phyloP scores from a whole-genome alignment of 2,329 filamentous ascomycete species.

The Pezicula carpinea region DNA sequence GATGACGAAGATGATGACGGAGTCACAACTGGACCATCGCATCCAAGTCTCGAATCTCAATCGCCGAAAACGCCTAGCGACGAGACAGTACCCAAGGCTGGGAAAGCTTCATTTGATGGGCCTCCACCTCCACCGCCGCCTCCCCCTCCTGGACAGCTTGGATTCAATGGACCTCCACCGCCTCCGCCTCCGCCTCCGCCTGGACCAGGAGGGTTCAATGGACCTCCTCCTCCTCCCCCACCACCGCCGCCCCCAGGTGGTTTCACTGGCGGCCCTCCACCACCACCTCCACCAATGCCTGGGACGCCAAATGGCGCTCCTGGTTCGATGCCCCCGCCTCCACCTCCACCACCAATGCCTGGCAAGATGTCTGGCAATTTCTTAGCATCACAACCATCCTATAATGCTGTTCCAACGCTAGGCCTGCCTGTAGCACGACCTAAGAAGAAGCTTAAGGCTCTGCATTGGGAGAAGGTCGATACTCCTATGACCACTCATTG shows the following conservation, averaged over 20 bases:
- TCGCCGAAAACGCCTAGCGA: slow-evolving; percentile 49
- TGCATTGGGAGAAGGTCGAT: slow-evolving; percentile 99
- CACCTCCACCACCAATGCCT: slow-evolving; percentile 58
- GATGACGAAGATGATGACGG: slow-evolving; percentile 50
- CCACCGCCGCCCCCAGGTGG: slow-evolving; percentile 40
- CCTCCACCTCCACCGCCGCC: slow-evolving; percentile 34
- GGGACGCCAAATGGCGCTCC: slow-evolving; percentile 42
- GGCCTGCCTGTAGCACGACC: slow-evolving; percentile 78
- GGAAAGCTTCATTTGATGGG: slow-evolving; percentile 30
- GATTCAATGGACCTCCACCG: slow-evolving; percentile 30
- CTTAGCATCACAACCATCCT: slow-evolving; percentile 56
- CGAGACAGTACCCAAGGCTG: slow-evolving; percentile 16
- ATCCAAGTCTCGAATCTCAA: slow-evolving; percentile 68
- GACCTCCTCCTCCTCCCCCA: slow-evolving; percentile 33
- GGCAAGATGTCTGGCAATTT: slow-evolving; percentile 72
- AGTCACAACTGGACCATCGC: slow-evolving; percentile 68
- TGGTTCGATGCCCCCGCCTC: slow-evolving; percentile 42
- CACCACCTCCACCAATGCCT: slow-evolving; percentile 36
- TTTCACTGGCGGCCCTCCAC: slow-evolving; percentile 28
- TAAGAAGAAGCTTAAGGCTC: slow-evolving; percentile 98
- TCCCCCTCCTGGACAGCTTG: slow-evolving; percentile 33
- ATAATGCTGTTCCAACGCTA: slow-evolving; percentile 51
- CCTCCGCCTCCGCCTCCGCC: slow-evolving; percentile 36
- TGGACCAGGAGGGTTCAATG: slow-evolving; percentile 29
- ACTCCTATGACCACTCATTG: slow-evolving; percentile 87